A percentile compares a stretch with the other conserved stretches of the same genome.
phyloP scores from a whole-genome alignment of 306 rosid species.

The Trifolium fragiferum region DNA sequence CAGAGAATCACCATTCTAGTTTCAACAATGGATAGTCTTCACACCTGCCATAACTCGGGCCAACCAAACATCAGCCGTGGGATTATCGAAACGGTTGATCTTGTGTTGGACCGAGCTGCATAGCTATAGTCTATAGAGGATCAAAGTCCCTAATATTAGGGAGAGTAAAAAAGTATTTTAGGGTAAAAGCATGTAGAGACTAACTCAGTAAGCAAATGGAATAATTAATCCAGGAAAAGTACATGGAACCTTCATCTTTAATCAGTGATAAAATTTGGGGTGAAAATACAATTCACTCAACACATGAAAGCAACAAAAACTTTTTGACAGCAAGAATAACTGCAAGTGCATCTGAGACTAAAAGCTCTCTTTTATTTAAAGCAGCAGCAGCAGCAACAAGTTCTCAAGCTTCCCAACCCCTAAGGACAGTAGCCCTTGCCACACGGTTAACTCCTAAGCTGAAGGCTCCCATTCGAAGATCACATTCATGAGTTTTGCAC shows the following conservation, averaged over 20 bases:
- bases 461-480: conserved; percentile 96
- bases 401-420: conserved; percentile 95
- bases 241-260: conserved; percentile 13
- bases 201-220: conserved; percentile 14
- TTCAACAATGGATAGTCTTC: background rate
- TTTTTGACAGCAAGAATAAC: conserved; percentile 31
- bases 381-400: background rate
- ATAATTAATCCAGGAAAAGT: conserved; percentile 19
- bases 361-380: conserved; percentile 46
- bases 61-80: background rate
- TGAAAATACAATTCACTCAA: conserved; percentile 31
- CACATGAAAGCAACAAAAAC: conserved; percentile 37
- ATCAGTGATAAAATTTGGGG: conserved; percentile 21
- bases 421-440: conserved; percentile 81
- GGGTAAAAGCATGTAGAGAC: conserved; percentile 1
- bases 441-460: conserved; percentile 87
- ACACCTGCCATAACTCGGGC: background rate
- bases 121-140: background rate
- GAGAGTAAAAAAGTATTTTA: too few relatives aligned
- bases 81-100: background rate
- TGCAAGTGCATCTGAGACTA: conserved; percentile 31
- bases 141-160: background rate
- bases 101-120: background rate
- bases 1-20: background rate
- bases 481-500: conserved; percentile 81